phyloP scores from a whole-genome alignment of 2,329 filamentous ascomycete genomes.

The Aspergillus spinulosporus region DNA sequence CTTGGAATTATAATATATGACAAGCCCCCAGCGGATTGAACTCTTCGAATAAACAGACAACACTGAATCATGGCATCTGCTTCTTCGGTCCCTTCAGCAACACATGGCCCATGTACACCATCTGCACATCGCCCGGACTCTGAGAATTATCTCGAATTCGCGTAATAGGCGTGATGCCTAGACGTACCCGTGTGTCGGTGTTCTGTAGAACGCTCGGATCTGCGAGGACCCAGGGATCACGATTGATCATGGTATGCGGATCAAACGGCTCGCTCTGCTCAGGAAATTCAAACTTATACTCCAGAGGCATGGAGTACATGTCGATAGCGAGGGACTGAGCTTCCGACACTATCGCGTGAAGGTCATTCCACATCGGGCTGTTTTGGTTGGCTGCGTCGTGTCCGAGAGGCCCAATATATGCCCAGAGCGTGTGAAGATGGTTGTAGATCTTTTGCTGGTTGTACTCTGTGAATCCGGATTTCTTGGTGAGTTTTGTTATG shows the following conservation, averaged over 20 bases:
- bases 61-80: neutral
- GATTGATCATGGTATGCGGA: constrained; percentile 28
- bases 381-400: constrained; percentile 14
- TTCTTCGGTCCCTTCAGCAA: constrained; percentile 19
- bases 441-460: constrained; percentile 20
- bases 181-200: constrained; percentile 19
- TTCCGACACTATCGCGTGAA: constrained; percentile 28
- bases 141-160: constrained; percentile 23
- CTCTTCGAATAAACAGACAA: neutral
- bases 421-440: constrained; percentile 25
- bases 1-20: neutral
- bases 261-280: constrained; percentile 27
- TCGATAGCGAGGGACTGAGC: constrained; percentile 29
- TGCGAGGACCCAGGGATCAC: constrained; percentile 21
- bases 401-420: constrained; percentile 26
- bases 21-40: neutral
- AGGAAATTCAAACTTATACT: constrained; percentile 30
- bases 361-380: constrained; percentile 22
- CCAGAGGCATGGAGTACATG: constrained; percentile 30
- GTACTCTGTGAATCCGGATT: constrained; percentile 28
- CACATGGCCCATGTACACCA: constrained; percentile 24
- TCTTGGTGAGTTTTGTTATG: constrained; percentile 21
- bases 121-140: constrained; percentile 6
- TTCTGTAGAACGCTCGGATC: constrained; percentile 17
- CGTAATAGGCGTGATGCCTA: constrained; percentile 27